Base-by-base conservation (phyloP, 352 stramenopile species). In the Phytophthora quininea region DNA sequence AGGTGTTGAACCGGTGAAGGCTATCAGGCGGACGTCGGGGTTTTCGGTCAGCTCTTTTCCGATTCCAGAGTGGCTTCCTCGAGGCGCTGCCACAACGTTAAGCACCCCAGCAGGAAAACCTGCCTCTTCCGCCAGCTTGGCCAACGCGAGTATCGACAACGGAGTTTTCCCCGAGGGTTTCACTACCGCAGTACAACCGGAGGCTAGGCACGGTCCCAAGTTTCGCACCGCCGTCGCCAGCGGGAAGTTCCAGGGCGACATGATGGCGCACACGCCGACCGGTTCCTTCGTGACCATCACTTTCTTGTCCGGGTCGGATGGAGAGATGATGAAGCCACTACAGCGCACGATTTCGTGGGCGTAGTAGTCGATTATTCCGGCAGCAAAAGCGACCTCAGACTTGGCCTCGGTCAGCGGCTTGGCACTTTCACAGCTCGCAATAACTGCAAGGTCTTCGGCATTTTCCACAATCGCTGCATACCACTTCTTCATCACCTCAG, bases 201-300 rank as follows among this genome's bases (percentile, higher is more conserved):
- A 91, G 8, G 90, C 88, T 15, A 99, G 70, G n/a, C 93, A 93
- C 0, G 96, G 93, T 12, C 73, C 95, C 15, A 96, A 84, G 71
- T 99, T 99, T 10, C 97, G 80, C 33, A 95, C 97, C 55, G 98
- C 96, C 93, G 99, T 99, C 3, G 95, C 96, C 38, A 96, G 74
- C 4, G 97, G 97, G 69, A 99, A 99, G 81, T 99, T 99, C 97
- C 96, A 99, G 14, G 92, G 97, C 56, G 95, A 97, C 57, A 99
- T 97, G 37, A 99, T 83, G 10, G 74, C 91, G 56, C 77, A 93
- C 24, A 99, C 93, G 37, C 97, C 97, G 1, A 99, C 86, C 8
- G 96, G 91, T 74, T 99, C 76, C 37, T 88, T 89, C 43, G 88
- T 72, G 3, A 82, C 83, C 37, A 96, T 68, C 19, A 97, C 64